These are phyloP conservation scores for Massospora cicadina DNA, from an alignment of 371 early-diverging fungal species.

Conservation along the genomic window DNA sequence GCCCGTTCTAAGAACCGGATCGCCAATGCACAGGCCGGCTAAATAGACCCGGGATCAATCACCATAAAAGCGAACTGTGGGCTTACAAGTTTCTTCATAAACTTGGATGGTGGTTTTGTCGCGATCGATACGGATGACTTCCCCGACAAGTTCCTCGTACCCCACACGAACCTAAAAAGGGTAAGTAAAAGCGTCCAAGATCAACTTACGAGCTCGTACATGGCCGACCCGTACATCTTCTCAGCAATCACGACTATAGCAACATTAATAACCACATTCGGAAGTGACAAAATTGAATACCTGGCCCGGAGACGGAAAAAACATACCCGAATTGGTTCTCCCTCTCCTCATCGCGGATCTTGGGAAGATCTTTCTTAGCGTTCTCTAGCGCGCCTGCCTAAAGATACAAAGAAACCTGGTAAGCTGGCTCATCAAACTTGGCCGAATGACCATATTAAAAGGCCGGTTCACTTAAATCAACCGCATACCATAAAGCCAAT, in stretches of 20 bases:
- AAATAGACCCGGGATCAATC: slow-evolving; percentile 6
- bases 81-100: slow-evolving; percentile 97
- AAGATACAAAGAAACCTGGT: not conserved
- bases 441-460: no score
- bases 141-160: slow-evolving; percentile 93
- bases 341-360: slow-evolving; percentile 72
- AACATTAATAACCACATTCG: not conserved
- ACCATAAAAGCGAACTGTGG: not conserved
- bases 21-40: slow-evolving; percentile 98
- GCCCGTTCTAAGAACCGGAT: slow-evolving; percentile 95
- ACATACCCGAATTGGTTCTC: slow-evolving; percentile 86
- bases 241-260: slow-evolving; percentile 92
- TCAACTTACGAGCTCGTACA: slow-evolving; percentile 94
- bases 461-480: no score
- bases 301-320: slow-evolving; percentile 97
- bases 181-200: not conserved
- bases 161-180: slow-evolving; percentile 86
- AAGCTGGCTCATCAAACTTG: no score
- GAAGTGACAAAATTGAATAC: slow-evolving; percentile 26
- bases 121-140: slow-evolving; percentile 98
- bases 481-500: no score
- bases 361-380: slow-evolving; percentile 52
- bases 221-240: slow-evolving; percentile 97
- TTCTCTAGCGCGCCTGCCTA: slow-evolving; percentile 73
- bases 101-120: slow-evolving; percentile 99